These are phyloP conservation scores for Aspergillus fischeri DNA, from an alignment of 2,329 filamentous ascomycete genomes.

Conservation along the genomic window DNA sequence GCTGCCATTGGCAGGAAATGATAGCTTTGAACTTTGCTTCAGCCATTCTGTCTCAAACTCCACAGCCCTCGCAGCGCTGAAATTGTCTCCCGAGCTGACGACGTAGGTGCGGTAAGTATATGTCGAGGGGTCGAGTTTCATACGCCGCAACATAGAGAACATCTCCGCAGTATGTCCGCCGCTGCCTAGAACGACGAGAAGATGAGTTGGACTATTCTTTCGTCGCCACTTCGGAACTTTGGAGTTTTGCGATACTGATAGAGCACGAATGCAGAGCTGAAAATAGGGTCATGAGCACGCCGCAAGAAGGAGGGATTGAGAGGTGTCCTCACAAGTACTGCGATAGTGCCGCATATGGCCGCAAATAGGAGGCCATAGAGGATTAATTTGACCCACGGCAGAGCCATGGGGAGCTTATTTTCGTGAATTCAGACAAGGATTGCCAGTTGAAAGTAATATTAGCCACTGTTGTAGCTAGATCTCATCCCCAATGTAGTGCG, in stretches of 20 bases:
- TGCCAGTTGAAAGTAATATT: background rate
- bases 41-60: slow-evolving; percentile 56
- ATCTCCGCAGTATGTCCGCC: slow-evolving; percentile 96
- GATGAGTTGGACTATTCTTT: slow-evolving; percentile 47
- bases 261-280: slow-evolving; percentile 23
- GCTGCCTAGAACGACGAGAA: slow-evolving; percentile 81
- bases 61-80: slow-evolving; percentile 61
- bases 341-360: background rate
- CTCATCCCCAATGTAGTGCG: background rate
- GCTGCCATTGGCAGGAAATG: slow-evolving; percentile 1
- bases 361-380: background rate
- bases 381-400: background rate
- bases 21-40: slow-evolving; percentile 8
- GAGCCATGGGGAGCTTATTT: background rate
- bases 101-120: slow-evolving; percentile 74
- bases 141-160: slow-evolving; percentile 72
- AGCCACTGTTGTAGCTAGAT: background rate
- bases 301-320: background rate
- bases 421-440: background rate
- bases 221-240: slow-evolving; percentile 27
- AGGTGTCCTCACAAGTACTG: slow-evolving; percentile 5
- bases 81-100: slow-evolving; percentile 69
- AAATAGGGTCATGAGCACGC: slow-evolving; percentile 6
- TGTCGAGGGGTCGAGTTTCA: slow-evolving; percentile 42
- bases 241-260: slow-evolving; percentile 28